Percentiles rank a stretch among this genome's conserved stretches.
Evolutionary conservation across 768 basidiomycete genomes (phyloP).

Genomic region (Gymnopilus junonius): DNA sequence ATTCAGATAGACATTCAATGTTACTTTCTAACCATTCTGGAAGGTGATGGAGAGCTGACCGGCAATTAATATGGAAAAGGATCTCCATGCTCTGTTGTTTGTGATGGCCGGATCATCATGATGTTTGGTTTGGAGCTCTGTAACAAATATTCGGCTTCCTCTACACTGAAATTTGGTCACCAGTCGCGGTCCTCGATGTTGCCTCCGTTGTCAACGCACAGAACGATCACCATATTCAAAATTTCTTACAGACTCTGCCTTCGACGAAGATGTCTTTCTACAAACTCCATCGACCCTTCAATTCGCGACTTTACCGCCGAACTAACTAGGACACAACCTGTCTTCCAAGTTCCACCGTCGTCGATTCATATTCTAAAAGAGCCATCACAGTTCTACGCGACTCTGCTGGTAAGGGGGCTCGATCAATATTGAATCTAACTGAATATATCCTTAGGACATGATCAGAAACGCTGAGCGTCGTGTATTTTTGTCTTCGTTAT

Average conservation of each 20-base stretch:
- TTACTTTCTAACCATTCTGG: background rate
- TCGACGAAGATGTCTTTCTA: constrained; percentile 28
- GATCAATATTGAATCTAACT: background rate
- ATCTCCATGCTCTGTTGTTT: no score
- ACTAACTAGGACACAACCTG: constrained; percentile 48
- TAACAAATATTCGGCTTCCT: constrained; percentile 5
- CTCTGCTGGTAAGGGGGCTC: constrained; percentile 50
- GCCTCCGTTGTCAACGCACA: constrained; percentile 10
- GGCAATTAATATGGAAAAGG: background rate
- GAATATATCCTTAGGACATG: constrained; percentile 58
- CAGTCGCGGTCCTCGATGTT: constrained; percentile 11
- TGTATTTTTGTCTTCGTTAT: constrained; percentile 90
- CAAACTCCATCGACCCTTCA: constrained; percentile 33
- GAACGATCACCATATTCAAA: background rate
- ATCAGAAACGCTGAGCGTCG: constrained; percentile 76
- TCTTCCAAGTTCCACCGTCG: constrained; percentile 46
- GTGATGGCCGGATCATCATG: background rate
- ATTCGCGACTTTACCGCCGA: constrained; percentile 41
- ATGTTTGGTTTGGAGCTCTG: background rate
- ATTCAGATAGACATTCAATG: background rate
- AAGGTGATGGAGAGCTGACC: background rate
- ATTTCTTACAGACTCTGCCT: background rate
- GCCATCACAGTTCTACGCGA: constrained; percentile 62
- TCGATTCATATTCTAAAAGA: constrained; percentile 57
- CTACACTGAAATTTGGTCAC: background rate